These are phyloP conservation scores for Berberis thunbergii DNA, from an alignment of 164 flowering plant genomes.

Conservation along the genomic window DNA sequence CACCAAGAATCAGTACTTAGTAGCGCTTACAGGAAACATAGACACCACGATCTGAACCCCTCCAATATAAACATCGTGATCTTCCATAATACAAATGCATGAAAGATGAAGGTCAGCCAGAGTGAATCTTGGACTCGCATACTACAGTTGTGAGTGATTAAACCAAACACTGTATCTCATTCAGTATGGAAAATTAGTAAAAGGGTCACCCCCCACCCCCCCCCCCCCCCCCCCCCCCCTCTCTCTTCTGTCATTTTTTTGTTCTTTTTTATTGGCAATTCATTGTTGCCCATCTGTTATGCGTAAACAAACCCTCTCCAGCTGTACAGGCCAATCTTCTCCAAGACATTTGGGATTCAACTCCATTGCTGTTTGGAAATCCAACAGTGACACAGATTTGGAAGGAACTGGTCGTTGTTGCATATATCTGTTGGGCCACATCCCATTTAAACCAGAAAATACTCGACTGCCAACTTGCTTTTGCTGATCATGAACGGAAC, in stretches of 20 bases:
- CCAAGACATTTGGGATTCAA: conserved; percentile 69
- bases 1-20: background rate
- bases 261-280: background rate
- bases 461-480: conserved; percentile 14
- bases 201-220: no score
- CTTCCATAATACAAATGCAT: no score
- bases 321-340: conserved; percentile 60
- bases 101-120: no score
- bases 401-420: conserved; percentile 12
- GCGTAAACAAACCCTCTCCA: conserved; percentile 50
- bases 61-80: no score
- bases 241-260: no score
- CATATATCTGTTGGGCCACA: conserved; percentile 11
- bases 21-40: no score
- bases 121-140: no score
- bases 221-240: no score
- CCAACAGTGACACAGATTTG: conserved; percentile 33
- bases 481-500: conserved; percentile 17
- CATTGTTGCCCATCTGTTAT: conserved; percentile 17
- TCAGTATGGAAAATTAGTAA: no score
- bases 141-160: no score
- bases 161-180: no score
- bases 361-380: conserved; percentile 66
- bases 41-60: no score
- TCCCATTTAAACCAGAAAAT: conserved; percentile 19